Percentiles rank a stretch among this genome's conserved stretches.
Conservation (phyloP, 1,284 basidiomycete species). For the Cryptococcus jaspeensis region DNA sequence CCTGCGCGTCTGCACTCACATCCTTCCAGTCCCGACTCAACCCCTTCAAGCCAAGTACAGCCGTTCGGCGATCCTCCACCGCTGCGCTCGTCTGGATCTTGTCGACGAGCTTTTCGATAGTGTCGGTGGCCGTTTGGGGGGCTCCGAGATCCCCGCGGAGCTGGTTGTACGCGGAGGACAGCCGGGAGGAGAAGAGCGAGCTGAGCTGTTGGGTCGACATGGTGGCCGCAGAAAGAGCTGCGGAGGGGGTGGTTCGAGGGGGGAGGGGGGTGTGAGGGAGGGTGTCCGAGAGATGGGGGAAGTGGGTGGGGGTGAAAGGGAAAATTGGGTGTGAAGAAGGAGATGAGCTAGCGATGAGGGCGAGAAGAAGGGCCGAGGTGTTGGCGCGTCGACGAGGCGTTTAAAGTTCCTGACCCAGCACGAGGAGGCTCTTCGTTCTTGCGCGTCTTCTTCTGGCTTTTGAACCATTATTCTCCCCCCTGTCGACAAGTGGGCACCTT, state of each 20-base stretch:
- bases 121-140: constrained; percentile 76
- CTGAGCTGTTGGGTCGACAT: constrained; percentile 30
- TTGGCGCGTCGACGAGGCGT: too few species aligned
- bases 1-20: constrained; percentile 18
- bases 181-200: constrained; percentile 42
- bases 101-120: constrained; percentile 82
- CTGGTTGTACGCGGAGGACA: constrained; percentile 49
- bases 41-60: constrained; percentile 88
- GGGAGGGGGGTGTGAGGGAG: background rate
- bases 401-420: too few species aligned
- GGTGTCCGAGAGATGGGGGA: background rate
- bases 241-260: background rate
- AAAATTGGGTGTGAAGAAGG: background rate
- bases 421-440: too few species aligned
- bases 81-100: constrained; percentile 80
- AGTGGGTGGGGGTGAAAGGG: background rate
- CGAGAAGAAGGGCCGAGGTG: too few species aligned
- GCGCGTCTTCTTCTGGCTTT: too few species aligned
- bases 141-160: constrained; percentile 49
- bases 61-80: constrained; percentile 85
- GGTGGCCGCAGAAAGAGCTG: background rate
- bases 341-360: too few species aligned
- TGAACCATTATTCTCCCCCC: too few species aligned
- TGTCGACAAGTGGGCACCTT: too few species aligned
- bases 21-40: constrained; percentile 85